phyloP scores from a whole-genome alignment of 805 yeast genomes.

The Metschnikowia continentalis region DNA sequence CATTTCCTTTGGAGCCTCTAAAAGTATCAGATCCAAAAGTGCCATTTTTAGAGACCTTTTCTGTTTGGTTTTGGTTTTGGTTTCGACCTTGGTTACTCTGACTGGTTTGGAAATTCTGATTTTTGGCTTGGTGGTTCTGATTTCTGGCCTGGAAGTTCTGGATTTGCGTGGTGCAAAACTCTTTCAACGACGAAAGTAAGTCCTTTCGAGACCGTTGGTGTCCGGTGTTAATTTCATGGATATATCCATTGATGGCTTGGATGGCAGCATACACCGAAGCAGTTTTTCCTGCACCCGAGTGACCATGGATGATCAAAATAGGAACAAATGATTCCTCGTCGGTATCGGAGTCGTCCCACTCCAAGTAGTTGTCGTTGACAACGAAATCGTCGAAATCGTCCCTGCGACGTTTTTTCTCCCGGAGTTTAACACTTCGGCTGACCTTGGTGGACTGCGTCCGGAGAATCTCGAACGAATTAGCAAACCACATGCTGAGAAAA shows the following conservation, averaged over 20 bases:
- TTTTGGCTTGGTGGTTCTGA: background rate
- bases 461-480: conserved; percentile 33
- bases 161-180: conserved; percentile 78
- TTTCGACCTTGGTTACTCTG: too few relatives aligned
- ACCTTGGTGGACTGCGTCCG: conserved; percentile 27
- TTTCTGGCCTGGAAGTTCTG: conserved; percentile 19
- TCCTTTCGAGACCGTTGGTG: conserved; percentile 70
- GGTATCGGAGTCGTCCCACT: conserved; percentile 22
- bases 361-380: conserved; percentile 26
- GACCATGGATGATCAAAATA: conserved; percentile 63
- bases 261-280: conserved; percentile 66
- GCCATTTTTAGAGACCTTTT: too few relatives aligned
- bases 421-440: conserved; percentile 29
- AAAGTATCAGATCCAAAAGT: too few relatives aligned
- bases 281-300: conserved; percentile 74
- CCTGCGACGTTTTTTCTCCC: conserved; percentile 18
- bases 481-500: conserved; percentile 37
- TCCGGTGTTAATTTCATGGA: conserved; percentile 79
- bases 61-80: too few relatives aligned
- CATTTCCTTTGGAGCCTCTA: too few relatives aligned
- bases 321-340: conserved; percentile 51
- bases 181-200: conserved; percentile 59
- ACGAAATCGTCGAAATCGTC: conserved; percentile 38
- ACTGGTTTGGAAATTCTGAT: too few relatives aligned
- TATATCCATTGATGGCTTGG: conserved; percentile 59